Evolutionary conservation across 345 rosid species (phyloP), one percentile per base, ranked within the genome.

Genomic region (Lumnitzera littorea): DNA sequence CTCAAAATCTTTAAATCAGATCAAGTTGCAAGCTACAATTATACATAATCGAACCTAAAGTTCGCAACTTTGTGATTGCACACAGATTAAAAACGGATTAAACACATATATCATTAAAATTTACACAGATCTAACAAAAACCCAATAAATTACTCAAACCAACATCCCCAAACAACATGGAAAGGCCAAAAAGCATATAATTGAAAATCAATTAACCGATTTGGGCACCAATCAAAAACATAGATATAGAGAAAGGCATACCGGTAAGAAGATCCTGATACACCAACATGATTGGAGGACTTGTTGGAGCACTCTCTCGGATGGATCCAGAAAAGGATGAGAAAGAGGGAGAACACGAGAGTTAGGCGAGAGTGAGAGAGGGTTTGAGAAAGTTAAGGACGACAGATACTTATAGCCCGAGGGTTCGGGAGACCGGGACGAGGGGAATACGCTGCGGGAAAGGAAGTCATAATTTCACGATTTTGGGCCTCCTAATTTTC

Each of bases 261-360:
- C 99, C 86, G 61, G 81, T 53, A 54, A 94, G 77, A 15, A 71
- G 76, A 86, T 94, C 99, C 51, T 90, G 91, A 61, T 90, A 94
- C 17, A 94, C 97, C 95, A 94, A 82, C 97, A 94, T 94, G 79
- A 62, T 72, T 78, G 79, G 80, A 54, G 5, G 31, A 27, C 31
- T 7, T 36, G 78, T 13, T 54, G 25, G 13, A 24, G 55, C 9
- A 53, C 63, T 67, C 84, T 70, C 61, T 69, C 73, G 71, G 70
- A 62, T 41, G 55, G 70, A 0, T 15, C 51, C 71, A 14, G 50
- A 61, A 31, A 49, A 13, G 56, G 25, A 13, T 46, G 12, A 48
- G n/a, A 48, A 15, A 46, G 48, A 49, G 36, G 31, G 52, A 4
- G 25, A 23, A 16, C 17, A 36, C 3, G 52, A 16, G 41, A 16